Evolutionary conservation across 1,284 basidiomycete species (phyloP), one percentile per base, ranked within the genome.

Genomic region (Microbotryum lychnidis-dioicae): DNA sequence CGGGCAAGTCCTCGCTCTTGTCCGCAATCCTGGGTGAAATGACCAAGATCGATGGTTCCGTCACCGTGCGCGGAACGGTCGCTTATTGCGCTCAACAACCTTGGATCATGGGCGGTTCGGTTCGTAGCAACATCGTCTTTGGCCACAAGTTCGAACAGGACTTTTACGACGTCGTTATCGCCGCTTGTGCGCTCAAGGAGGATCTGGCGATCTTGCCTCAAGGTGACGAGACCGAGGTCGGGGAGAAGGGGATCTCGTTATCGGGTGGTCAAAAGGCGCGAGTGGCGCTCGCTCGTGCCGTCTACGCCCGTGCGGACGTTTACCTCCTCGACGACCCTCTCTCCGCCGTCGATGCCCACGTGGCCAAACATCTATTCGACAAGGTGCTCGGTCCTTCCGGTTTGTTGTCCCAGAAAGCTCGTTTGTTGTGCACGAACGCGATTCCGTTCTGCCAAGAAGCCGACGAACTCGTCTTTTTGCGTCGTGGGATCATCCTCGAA

Each of bases 21-120:
- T 62, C 68, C 2, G 86, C 87, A 1, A 84, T 90, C 56, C 83
- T 93, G 51, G 93, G 93, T 5, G 92, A 96, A 68, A 93, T 97
- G 91, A 80, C 78, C 23, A 82, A 86, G 54, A 77, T 76, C 6
- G 86, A 89, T 31, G 93, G 93, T 2, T 79, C 82, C 18, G 82
- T 93, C 1, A 77, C 79, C 0, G 70, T 96, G 1, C 80, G 80
- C 21, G 92, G 92, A 2, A 61, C 79, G 10, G 78, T 94, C n/a
- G 85, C 91, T 0, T 97, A 94, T 76, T 91, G 89, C 18, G 83
- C 85, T 29, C 93, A 97, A 72, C 87, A 85, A 70, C 88, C 91
- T 37, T 97, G 92, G 89, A 87, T 90, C 68, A 82, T 83, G 76
- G 55, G 57, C 51, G 27, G 88, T 83, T 85, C 87, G 0, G 82